These are phyloP conservation scores for Dinochytrium kinnereticum DNA, from an alignment of 371 early-diverging fungal genomes.

Conservation along the genomic window DNA sequence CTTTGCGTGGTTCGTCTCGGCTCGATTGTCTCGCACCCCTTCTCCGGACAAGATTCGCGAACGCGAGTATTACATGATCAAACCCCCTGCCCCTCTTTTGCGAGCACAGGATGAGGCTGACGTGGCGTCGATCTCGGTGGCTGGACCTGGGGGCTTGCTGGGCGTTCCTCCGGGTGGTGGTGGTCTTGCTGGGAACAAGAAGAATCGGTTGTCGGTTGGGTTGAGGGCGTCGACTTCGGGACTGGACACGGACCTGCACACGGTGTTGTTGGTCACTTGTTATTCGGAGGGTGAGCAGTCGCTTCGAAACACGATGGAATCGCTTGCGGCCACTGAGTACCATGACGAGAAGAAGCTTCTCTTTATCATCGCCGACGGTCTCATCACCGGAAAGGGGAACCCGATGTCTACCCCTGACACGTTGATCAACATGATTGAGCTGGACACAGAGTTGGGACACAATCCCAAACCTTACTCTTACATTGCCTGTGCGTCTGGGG, in stretches of 20 bases:
- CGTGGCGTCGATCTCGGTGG: background rate
- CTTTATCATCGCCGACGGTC: conserved; percentile 56
- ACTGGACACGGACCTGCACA: conserved; percentile 34
- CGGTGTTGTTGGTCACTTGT: conserved; percentile 52
- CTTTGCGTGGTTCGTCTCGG: conserved; percentile 73
- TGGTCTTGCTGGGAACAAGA: background rate
- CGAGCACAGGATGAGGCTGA: background rate
- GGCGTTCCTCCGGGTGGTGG: conserved; percentile 42
- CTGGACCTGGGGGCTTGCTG: conserved; percentile 32
- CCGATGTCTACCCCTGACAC: conserved; percentile 20
- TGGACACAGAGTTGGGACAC: conserved; percentile 24
- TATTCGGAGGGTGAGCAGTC: conserved; percentile 72
- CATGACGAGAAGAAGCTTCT: conserved; percentile 89
- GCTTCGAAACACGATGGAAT: conserved; percentile 87
- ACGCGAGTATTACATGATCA: conserved; percentile 11
- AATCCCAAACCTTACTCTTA: conserved; percentile 70
- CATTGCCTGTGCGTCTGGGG: conserved; percentile 89
- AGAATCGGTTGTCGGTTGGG: conserved; percentile 3
- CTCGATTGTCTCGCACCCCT: conserved; percentile 3
- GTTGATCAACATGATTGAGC: conserved; percentile 29
- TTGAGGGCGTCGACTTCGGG: background rate
- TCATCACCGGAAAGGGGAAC: conserved; percentile 40
- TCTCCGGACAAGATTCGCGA: conserved; percentile 11
- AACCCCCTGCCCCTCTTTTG: conserved; percentile 13
- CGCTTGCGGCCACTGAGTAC: conserved; percentile 85